Base-by-base conservation (phyloP, 192 early-diverging fungal species). In the Phlyctochytrium arcticum region DNA sequence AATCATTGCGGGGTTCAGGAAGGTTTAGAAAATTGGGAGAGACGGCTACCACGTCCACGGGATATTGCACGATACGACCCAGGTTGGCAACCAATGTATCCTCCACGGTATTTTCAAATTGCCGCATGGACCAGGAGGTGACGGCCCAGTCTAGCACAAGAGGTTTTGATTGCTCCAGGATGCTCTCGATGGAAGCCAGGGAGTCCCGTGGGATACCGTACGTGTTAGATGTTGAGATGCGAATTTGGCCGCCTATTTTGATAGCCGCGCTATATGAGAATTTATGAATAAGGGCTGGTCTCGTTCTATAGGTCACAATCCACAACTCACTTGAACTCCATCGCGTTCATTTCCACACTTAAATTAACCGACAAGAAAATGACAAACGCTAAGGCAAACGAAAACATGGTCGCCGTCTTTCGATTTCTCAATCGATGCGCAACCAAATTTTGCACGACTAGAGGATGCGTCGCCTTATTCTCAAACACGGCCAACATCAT, bases 381-480 rank as follows among this genome's bases (percentile, higher is more conserved):
- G 55, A 71, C 47, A 34, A 71, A 71, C 6, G 53, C 61, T 6
- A 71, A 36, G 6, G 69, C 26, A 48, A 71, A 59, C 3, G 69
- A 35, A 36, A 64, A 65, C 61, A 71, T 63, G 17, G 62, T 59
- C 30, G 69, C 53, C 21, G 69, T 71, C 31, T 71, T 71, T 23
- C 55, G 32, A 48, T 71, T 71, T 27, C 62, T 37, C 61, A 55
- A 23, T 12, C 69, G 60, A 37, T 71, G 69, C 32, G 62, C 61
- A n/a, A 65, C 34, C 33, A 71, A 31, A 57, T 71, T 71, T 35
- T 58, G 62, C 27, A 42, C 34, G 12, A 71, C 62, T 15, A 71
- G 56, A 8, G 69, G 3, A 27, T 56, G 54, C 2, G 64, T 8
- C 1, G 69, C 61, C 5, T 39, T 44, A 19, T 58, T 65, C 29